phyloP scores from a whole-genome alignment of 352 stramenopile genomes.

The Phytophthora meadii region DNA sequence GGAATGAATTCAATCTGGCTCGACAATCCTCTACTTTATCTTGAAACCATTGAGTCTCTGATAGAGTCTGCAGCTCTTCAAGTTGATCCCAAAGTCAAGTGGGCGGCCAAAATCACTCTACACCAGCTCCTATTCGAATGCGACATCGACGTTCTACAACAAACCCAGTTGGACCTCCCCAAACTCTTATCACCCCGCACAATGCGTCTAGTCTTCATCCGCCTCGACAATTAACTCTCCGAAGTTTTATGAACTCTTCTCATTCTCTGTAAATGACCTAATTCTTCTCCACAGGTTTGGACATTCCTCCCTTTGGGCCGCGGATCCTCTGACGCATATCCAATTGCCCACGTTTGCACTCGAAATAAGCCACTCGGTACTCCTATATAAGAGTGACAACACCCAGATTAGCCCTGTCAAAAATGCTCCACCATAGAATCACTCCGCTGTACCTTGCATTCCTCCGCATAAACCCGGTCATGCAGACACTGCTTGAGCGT shows the following conservation, averaged over 20 bases:
- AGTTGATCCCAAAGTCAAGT: slow-evolving; percentile 30
- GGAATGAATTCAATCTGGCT: slow-evolving; percentile 26
- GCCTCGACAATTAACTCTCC: slow-evolving; percentile 7
- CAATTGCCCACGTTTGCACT: slow-evolving; percentile 85
- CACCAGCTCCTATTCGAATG: slow-evolving; percentile 62
- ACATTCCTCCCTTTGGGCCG: slow-evolving; percentile 76
- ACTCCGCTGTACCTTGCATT: slow-evolving; percentile 62
- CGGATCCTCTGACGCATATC: slow-evolving; percentile 88
- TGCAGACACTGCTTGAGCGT: slow-evolving; percentile 84
- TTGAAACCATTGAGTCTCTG: slow-evolving; percentile 30
- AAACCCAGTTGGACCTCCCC: slow-evolving; percentile 6
- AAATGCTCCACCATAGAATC: neutral
- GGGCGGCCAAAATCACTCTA: slow-evolving; percentile 40
- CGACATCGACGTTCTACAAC: slow-evolving; percentile 27
- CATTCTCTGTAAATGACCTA: slow-evolving; percentile 3
- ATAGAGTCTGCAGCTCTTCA: slow-evolving; percentile 35
- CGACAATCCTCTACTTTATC: slow-evolving; percentile 24
- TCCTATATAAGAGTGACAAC: slow-evolving; percentile 40
- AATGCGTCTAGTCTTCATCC: slow-evolving; percentile 20
- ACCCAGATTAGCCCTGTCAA: slow-evolving; percentile 3
- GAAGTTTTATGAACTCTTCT: neutral
- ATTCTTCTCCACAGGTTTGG: slow-evolving; percentile 46
- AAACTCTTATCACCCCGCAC: slow-evolving; percentile 24
- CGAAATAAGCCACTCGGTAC: slow-evolving; percentile 83
- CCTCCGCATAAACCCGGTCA: slow-evolving; percentile 65